These are phyloP conservation scores for Saussurea involucrata DNA, from an alignment of 129 eudicot genomes.

Conservation along the genomic window DNA sequence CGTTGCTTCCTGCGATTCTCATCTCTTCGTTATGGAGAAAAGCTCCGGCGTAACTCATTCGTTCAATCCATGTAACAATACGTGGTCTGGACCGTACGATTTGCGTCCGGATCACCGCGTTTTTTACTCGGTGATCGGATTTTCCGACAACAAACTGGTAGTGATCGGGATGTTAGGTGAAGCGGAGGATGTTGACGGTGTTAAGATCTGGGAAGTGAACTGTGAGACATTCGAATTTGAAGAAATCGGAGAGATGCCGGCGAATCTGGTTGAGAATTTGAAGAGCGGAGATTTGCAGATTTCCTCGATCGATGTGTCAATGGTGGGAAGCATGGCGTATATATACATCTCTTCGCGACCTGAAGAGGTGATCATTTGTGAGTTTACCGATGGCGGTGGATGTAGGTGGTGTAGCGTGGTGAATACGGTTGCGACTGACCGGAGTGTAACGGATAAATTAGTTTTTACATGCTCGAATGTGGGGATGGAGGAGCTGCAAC, in stretches of 20 bases:
- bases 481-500: conserved; percentile 32
- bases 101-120: conserved; percentile 36
- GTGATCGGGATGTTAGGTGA: conserved; percentile 29
- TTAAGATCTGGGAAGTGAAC: conserved; percentile 34
- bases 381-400: conserved; percentile 28
- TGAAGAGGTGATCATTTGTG: conserved; percentile 37
- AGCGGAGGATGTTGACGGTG: background rate
- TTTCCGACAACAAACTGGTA: conserved; percentile 18
- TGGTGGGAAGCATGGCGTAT: conserved; percentile 28
- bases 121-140: conserved; percentile 34
- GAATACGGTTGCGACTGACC: conserved; percentile 15
- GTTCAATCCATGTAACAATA: conserved; percentile 26
- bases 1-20: conserved; percentile 16
- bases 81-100: conserved; percentile 45
- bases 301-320: conserved; percentile 25
- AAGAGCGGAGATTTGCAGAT: conserved; percentile 10
- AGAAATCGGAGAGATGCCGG: conserved; percentile 40
- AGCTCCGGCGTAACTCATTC: conserved; percentile 39
- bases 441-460: conserved; percentile 18
- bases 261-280: conserved; percentile 2
- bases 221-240: conserved; percentile 11
- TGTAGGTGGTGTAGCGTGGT: conserved; percentile 39
- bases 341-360: conserved; percentile 11
- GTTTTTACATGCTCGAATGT: conserved; percentile 35
- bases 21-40: conserved; percentile 40